A percentile compares a stretch with the other conserved stretches of the same genome.
phyloP scores from a whole-genome alignment of 345 rosid genomes.

The rapeseed (Brassica napus) region Da-Ae NC_063446.1:36009001-36009500 shows the following conservation, averaged over 20 bases:
- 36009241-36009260: not conserved
- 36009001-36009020: too few relatives aligned
- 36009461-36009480: conserved; percentile 27
- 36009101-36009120: too few relatives aligned
- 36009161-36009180: not conserved
- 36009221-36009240: not conserved
- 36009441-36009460: conserved; percentile 79
- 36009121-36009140: not conserved
- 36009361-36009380: too few relatives aligned
- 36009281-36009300: too few relatives aligned
- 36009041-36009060: too few relatives aligned
- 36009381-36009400: conserved; percentile 32
- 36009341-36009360: too few relatives aligned
- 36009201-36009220: not conserved
- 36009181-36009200: not conserved
- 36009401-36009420: conserved; percentile 77
- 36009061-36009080: too few relatives aligned
- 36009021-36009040: too few relatives aligned
- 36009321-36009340: too few relatives aligned
- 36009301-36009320: too few relatives aligned
- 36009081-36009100: too few relatives aligned
- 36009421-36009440: conserved; percentile 63
- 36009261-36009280: too few relatives aligned
- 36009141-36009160: not conserved
- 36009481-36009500: not conserved